Percentiles rank a stretch among this genome's conserved stretches.
phyloP scores from a whole-genome alignment of 257 asterid species.

The Solanum lycopersicoides region DNA sequence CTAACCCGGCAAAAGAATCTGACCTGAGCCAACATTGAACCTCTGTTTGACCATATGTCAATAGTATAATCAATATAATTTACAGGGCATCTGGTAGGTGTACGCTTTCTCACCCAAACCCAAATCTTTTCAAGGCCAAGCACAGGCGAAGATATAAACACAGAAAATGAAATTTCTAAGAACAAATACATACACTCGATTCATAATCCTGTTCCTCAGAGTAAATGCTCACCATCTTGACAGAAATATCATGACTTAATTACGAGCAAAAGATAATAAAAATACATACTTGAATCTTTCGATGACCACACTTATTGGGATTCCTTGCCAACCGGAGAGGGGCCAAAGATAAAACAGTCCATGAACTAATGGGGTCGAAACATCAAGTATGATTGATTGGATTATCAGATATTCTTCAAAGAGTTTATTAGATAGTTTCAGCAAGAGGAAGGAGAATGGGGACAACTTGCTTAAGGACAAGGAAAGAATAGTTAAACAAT shows the following conservation, averaged over 20 bases:
- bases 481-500: constrained; percentile 24
- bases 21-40: constrained; percentile 83
- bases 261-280: constrained; percentile 32
- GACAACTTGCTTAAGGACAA: constrained; percentile 3
- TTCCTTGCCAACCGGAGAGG: constrained; percentile 78
- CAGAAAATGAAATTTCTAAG: constrained; percentile 12
- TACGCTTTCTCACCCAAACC: constrained; percentile 38
- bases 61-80: constrained; percentile 26
- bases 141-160: not conserved
- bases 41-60: constrained; percentile 57
- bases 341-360: constrained; percentile 41
- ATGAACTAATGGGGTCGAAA: constrained; percentile 38
- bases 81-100: constrained; percentile 27
- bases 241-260: constrained; percentile 26
- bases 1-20: constrained; percentile 58
- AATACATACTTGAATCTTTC: constrained; percentile 78
- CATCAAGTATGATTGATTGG: not conserved
- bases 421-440: not conserved
- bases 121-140: constrained; percentile 15
- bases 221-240: not conserved
- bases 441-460: not conserved
- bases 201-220: not conserved
- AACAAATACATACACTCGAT: constrained; percentile 43
- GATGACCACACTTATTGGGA: constrained; percentile 62
- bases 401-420: not conserved